A percentile compares a stretch with the other conserved stretches of the same genome.
Conservation (phyloP, 805 yeast genomes). For the Jamesozyma lodderae region DNA sequence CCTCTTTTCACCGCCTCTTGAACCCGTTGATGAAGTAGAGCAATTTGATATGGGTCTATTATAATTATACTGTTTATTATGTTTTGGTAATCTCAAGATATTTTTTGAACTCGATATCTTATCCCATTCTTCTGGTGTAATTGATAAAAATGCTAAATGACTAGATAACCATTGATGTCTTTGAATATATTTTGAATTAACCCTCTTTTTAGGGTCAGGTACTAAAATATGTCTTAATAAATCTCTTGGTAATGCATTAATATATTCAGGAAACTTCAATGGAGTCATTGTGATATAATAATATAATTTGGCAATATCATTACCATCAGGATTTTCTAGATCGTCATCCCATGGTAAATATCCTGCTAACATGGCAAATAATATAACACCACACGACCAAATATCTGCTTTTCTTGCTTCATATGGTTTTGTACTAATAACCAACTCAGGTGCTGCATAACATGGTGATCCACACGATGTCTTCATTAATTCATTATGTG, state of each 20-base stretch:
- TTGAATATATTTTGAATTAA: constrained; percentile 58
- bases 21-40: constrained; percentile 33
- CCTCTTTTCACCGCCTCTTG: constrained; percentile 36
- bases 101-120: constrained; percentile 21
- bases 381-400: constrained; percentile 93
- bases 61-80: constrained; percentile 7
- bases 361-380: constrained; percentile 96
- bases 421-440: constrained; percentile 81
- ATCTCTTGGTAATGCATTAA: constrained; percentile 86
- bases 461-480: constrained; percentile 98
- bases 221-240: constrained; percentile 73
- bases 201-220: constrained; percentile 73
- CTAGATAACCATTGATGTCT: constrained; percentile 82
- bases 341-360: constrained; percentile 97
- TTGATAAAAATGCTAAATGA: constrained; percentile 75
- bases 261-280: constrained; percentile 89
- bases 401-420: constrained; percentile 91
- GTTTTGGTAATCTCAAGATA: constrained; percentile 10
- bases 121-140: constrained; percentile 92
- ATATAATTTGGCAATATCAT: constrained; percentile 81
- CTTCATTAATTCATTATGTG: constrained; percentile 67
- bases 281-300: constrained; percentile 87
- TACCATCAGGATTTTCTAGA: constrained; percentile 91
- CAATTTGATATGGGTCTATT: constrained; percentile 26
- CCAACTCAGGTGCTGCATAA: constrained; percentile 97